Percentiles rank a stretch among this genome's conserved stretches.
Evolutionary conservation across 805 yeast genomes (phyloP).

Genomic region (Torulaspora quercuum): DNA sequence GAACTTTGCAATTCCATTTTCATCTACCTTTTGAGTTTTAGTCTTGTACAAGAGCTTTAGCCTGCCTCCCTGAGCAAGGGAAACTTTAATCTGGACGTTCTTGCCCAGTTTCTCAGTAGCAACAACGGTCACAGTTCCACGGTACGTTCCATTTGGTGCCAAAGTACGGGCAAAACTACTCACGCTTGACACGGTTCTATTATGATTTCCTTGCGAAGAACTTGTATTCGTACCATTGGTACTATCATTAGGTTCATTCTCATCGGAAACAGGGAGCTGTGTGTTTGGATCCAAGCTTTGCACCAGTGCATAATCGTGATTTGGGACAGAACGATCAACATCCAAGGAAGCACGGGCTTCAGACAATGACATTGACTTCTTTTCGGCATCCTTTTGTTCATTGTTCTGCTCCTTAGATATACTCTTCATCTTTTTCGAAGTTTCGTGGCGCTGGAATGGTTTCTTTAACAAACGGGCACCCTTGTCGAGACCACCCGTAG

Average conservation of each 20-base stretch:
- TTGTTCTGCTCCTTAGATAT: slow-evolving; percentile 6
- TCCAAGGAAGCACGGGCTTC: slow-evolving; percentile 22
- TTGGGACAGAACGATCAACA: slow-evolving; percentile 31
- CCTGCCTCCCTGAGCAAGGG: slow-evolving; percentile 44
- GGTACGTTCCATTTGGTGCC: slow-evolving; percentile 36
- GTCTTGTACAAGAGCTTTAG: slow-evolving; percentile 64
- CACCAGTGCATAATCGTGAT: slow-evolving; percentile 29
- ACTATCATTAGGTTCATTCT: slow-evolving; percentile 11
- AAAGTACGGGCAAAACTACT: slow-evolving; percentile 30
- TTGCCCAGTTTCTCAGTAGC: slow-evolving; percentile 45
- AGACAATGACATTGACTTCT: slow-evolving; percentile 11
- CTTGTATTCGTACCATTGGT: slow-evolving; percentile 14
- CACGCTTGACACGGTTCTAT: slow-evolving; percentile 18
- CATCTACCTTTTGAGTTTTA: slow-evolving; percentile 48
- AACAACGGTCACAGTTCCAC: slow-evolving; percentile 55
- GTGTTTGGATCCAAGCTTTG: slow-evolving; percentile 18
- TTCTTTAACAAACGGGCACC: slow-evolving; percentile 41
- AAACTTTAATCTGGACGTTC: slow-evolving; percentile 51
- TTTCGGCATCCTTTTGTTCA: slow-evolving; percentile 5
- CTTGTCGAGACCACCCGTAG: slow-evolving; percentile 46
- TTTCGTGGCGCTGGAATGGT: slow-evolving; percentile 18
- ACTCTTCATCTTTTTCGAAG: slow-evolving; percentile 8
- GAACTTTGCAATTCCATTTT: slow-evolving; percentile 48
- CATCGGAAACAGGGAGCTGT: slow-evolving; percentile 18
- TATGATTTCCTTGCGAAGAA: slow-evolving; percentile 20